Evolutionary conservation across 148 eudicot species (phyloP), one percentile per base, ranked within the genome.

Genomic region (Rhododendron ferrugineum): DNA sequence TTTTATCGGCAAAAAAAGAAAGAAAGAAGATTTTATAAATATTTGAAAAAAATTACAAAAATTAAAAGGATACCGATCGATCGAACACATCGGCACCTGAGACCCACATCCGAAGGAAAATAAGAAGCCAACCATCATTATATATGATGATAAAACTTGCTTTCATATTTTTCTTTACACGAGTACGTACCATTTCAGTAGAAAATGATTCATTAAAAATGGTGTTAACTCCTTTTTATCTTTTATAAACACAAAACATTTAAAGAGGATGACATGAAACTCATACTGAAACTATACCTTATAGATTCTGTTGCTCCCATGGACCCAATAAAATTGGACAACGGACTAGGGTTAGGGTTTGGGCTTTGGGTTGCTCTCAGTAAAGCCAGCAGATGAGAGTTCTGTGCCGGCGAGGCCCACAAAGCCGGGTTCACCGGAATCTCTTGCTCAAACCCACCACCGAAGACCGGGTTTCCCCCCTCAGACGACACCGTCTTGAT

Each of bases 301-400:
- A 84, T 34, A 2, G 58, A 22, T 70, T 76, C 83, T 32, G 88
- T 46, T 1, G 66, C 68, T 2, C 46, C 72, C 68, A 22, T 66
- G 5, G 92, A 84, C 47, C 86, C 85, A 84, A 81, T 49, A 68
- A 81, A 88, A 87, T 66, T 88, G 4, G 90, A 82, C 0, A 80
- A 50, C 0, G 85, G 79, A 34, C 54, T 83, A 83, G 80, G 86
- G 75, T 84, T 88, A 76, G 91, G 83, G 78, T 72, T 64, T 77
- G 88, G 89, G 87, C 83, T 93, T 64, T 89, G 90, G 76, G 88
- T 91, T 3, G 93, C 90, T 88, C 95, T 90, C 85, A 94, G 88
- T 58, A 94, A 78, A 81, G 95, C 88, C 11, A 93, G 84, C 68
- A 93, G 81, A 66, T 91, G 92, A 80, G 92, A 88, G 84, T 84